Evolutionary conservation across 2,329 filamentous ascomycete species (phyloP), one percentile per base, ranked within the genome.

Genomic region (Microdochium bolleyi): DNA sequence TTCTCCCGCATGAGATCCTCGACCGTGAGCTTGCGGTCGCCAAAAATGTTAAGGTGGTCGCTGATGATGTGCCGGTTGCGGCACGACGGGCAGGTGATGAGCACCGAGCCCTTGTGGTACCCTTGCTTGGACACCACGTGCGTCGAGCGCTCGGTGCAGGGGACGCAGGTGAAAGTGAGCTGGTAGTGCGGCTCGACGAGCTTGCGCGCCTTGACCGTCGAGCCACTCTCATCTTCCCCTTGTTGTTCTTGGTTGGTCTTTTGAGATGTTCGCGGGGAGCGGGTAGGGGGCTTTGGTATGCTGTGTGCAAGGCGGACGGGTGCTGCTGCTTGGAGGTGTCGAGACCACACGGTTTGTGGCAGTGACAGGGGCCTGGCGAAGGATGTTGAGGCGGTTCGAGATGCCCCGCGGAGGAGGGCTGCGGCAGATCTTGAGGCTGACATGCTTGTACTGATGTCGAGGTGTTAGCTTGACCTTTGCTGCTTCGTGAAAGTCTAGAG

Each of bases 41-140:
- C 85, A 64, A 94, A 94, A 49, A 92, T 88, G 59, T 74, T 71
- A 44, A 99, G 72, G 68, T 99, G 88, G 68, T 99, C 94, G 64
- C 84, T 87, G 62, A 99, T 97, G 59, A 99, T 73, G 73, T 99
- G 94, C 24, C 91, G 81, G 65, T 89, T 92, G 63, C 85, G 84
- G 71, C 94, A 99, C 3, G 76, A 75, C 0, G 94, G 92, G 66
- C 94, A 99, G 32, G 87, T 86, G 58, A 97, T 92, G 53, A 99
- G 76, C 3, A 94, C 87, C 1, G 90, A 92, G 34, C 94, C 94
- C 57, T 85, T 78, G 70, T 97, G 92, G 67, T 99, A 99, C 30
- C 90, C 94, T 66, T 97, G 94, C 70, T 97, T 96, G 27, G 89
- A 90, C 61, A 99, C 77, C 50, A 80, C 80, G 72, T 99, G 95